Conservation (phyloP, 1,284 basidiomycete genomes). For the Rhodotorula sp. region DNA sequence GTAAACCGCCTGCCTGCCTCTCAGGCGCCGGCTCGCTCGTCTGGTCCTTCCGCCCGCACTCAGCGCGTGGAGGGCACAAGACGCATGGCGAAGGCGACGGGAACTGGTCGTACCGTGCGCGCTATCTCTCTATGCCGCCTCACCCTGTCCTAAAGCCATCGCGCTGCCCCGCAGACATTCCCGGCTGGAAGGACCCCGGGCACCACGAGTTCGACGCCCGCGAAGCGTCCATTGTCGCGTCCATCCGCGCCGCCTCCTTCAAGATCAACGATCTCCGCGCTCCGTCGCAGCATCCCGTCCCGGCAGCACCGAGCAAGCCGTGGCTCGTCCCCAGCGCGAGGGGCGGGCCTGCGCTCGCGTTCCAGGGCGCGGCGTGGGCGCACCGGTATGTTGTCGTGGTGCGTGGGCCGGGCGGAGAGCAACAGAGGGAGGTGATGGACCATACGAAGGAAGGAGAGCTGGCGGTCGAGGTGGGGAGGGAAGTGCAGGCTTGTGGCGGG, state of each 20-base stretch:
- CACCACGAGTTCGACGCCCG: slow-evolving; percentile 42
- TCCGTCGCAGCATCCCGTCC: slow-evolving; percentile 10
- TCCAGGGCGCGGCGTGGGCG: slow-evolving; percentile 39
- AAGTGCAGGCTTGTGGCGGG: slow-evolving; percentile 5
- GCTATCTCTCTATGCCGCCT: not conserved
- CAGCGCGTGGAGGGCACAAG: slow-evolving; percentile 48
- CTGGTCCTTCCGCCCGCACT: slow-evolving; percentile 48
- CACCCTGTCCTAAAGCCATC: not conserved
- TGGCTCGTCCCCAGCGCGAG: slow-evolving; percentile 5
- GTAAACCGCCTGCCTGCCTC: no score
- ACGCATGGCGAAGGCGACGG: slow-evolving; percentile 48
- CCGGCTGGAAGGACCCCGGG: slow-evolving; percentile 38
- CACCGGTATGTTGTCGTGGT: slow-evolving; percentile 31
- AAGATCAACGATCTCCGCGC: slow-evolving; percentile 26
- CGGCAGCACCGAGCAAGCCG: slow-evolving; percentile 16
- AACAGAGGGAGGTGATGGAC: slow-evolving; percentile 16
- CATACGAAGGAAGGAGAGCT: slow-evolving; percentile 39
- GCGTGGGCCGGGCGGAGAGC: not conserved
- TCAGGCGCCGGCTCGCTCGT: slow-evolving; percentile 44
- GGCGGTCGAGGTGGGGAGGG: slow-evolving; percentile 12
- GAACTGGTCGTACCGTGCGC: slow-evolving; percentile 46
- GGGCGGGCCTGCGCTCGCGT: slow-evolving; percentile 10
- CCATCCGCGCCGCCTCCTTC: slow-evolving; percentile 41
- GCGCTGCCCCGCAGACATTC: slow-evolving; percentile 31
- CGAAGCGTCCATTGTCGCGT: slow-evolving; percentile 39